phyloP scores from a whole-genome alignment of 345 rosid genomes.

The Balakata baccata region DNA sequence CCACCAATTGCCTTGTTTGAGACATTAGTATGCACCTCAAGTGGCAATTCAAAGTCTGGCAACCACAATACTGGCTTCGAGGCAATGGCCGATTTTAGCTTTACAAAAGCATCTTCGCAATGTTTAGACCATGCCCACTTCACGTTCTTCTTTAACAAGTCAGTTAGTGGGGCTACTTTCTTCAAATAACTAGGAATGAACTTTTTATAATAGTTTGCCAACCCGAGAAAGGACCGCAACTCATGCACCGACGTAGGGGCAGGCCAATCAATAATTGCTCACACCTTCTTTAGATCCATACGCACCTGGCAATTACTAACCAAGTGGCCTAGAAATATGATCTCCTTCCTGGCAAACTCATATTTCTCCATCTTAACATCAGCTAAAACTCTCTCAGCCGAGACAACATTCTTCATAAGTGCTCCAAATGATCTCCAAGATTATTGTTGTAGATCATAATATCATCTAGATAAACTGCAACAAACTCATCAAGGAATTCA shows the following conservation, averaged over 20 bases:
- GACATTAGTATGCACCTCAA: slow-evolving; percentile 4
- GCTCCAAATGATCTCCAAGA: not conserved
- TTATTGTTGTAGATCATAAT: not conserved
- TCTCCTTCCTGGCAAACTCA: too few species aligned
- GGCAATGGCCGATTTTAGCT: not conserved
- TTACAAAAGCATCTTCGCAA: not conserved
- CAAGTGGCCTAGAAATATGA: too few species aligned
- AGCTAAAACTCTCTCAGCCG: not conserved
- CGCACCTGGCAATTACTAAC: too few species aligned
- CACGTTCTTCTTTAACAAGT: not conserved
- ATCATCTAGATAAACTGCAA: not conserved
- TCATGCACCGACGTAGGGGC: too few species aligned
- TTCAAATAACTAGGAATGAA: too few species aligned
- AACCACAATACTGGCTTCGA: not conserved
- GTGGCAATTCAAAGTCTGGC: not conserved
- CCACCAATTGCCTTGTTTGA: not conserved
- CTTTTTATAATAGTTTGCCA: too few species aligned
- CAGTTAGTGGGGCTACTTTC: too few species aligned
- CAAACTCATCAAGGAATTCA: not conserved
- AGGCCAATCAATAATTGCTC: too few species aligned
- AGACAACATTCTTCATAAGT: not conserved
- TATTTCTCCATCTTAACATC: too few species aligned
- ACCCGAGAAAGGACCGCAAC: too few species aligned
- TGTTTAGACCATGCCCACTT: not conserved
- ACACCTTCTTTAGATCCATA: too few species aligned